Base-by-base conservation (phyloP, 164 flowering plant genomes). In the Cinnamomum chago region DNA sequence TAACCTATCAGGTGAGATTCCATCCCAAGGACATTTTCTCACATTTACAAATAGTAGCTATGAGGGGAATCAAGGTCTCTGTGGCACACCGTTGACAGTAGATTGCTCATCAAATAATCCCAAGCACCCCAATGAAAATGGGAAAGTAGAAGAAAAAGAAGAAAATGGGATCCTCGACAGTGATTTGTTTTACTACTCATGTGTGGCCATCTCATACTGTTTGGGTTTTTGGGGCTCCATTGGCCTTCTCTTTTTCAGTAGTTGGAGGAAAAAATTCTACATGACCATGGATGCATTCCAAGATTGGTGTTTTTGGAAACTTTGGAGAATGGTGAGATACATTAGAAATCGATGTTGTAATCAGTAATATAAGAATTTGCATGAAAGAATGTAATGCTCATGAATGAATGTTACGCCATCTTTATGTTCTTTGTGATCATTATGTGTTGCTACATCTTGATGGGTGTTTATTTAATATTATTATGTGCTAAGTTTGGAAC, bases 51-150 rank as follows among this genome's bases (percentile, higher is more conserved):
- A 40, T 10, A 68, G 58, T 40, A 68, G 71, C 52, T 47, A 68
- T 22, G 55, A 10, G 14, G 55, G 71, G 9, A 68, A 68, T 68
- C 71, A 52, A 47, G 71, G 40, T 47, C 71, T 68, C 12, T 68
- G 71, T n/a, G 71, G 55, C 11, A 30, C 5, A 30, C 33, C 33
- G 33, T 30, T 30, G 15, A 15, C 17, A 28, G 30, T 51, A 22
- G 20, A 14, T 14, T 68, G 71, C 71, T 68, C 55, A 14, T 68
- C 71, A 9, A n/a, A 68, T 14, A 15, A 27, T 12, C 27, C 22
- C 1, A 12, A 23, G 4, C 24, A 22, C 17, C 23, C 52, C 55
- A 47, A 5, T 1, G 10, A 35, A 5, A 35, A 35, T 55, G 47
- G n/a, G 17, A 35, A 27, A 27, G 18, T 4, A 5, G 55, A 23